phyloP scores from a whole-genome alignment of 768 basidiomycete genomes.

The Ephemerocybe angulata region DNA sequence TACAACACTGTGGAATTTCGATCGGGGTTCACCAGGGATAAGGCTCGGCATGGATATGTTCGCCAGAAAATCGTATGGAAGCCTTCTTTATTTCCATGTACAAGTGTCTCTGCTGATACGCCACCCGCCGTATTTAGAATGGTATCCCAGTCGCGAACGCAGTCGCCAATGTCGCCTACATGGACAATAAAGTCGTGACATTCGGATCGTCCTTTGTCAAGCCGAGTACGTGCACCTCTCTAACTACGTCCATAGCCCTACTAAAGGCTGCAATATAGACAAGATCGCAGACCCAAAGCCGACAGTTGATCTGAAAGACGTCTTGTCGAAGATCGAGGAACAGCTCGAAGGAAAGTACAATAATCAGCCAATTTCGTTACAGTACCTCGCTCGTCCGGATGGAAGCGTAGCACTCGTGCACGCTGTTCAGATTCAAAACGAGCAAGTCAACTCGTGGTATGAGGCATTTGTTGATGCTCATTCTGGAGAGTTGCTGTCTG shows the following conservation, averaged over 20 bases:
- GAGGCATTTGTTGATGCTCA: too few species aligned
- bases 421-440: constrained; percentile 31
- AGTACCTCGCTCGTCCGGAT: constrained; percentile 38
- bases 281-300: constrained; percentile 26
- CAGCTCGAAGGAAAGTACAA: constrained; percentile 34
- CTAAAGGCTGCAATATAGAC: constrained; percentile 15
- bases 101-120: not conserved
- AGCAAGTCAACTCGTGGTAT: constrained; percentile 39
- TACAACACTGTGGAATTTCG: constrained; percentile 19
- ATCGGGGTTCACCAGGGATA: constrained; percentile 23
- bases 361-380: constrained; percentile 28
- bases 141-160: constrained; percentile 31
- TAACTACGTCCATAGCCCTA: constrained; percentile 22
- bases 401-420: constrained; percentile 36
- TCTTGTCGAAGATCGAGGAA: constrained; percentile 11
- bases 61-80: constrained; percentile 10
- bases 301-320: constrained; percentile 28
- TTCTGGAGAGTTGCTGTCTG: constrained; percentile 42
- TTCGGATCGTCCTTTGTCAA: constrained; percentile 33
- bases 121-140: constrained; percentile 14
- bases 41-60: constrained; percentile 19
- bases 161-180: constrained; percentile 33
- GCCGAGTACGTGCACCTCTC: constrained; percentile 18
- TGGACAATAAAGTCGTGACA: constrained; percentile 26
- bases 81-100: not conserved